Percentiles rank a stretch among this genome's conserved stretches.
These are phyloP conservation scores for Pestalotiopsis fici DNA, from an alignment of 2,329 filamentous ascomycete species.

Conservation along the genomic window DNA sequence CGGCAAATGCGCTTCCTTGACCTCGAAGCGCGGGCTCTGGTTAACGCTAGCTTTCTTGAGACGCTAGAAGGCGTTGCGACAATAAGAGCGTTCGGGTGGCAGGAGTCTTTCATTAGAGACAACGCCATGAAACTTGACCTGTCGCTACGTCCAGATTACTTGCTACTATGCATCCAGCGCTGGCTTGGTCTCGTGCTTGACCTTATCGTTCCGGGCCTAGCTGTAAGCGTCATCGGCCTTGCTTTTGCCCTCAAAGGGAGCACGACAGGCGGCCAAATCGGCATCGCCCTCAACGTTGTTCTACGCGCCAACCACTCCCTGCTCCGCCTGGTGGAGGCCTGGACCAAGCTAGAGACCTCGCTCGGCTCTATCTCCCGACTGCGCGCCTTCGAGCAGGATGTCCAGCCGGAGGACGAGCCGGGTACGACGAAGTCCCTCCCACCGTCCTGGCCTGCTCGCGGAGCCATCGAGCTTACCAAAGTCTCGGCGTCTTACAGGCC, in stretches of 20 bases:
- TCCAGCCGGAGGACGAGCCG: not conserved
- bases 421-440: not conserved
- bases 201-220: conserved; percentile 47
- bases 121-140: conserved; percentile 35
- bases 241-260: conserved; percentile 21
- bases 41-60: conserved; percentile 37
- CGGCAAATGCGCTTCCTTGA: conserved; percentile 58
- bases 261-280: conserved; percentile 29
- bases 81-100: conserved; percentile 50
- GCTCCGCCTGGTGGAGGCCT: conserved; percentile 30
- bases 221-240: conserved; percentile 32
- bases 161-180: conserved; percentile 50
- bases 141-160: conserved; percentile 50
- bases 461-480: not conserved
- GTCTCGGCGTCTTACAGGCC: not conserved
- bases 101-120: conserved; percentile 20
- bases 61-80: conserved; percentile 39
- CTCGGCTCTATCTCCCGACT: conserved; percentile 30
- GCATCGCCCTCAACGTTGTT: conserved; percentile 36
- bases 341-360: conserved; percentile 35
- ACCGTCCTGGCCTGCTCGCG: not conserved
- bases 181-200: conserved; percentile 56
- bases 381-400: not conserved
- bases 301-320: conserved; percentile 36
- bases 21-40: conserved; percentile 51